Evolutionary conservation across 2,329 filamentous ascomycete genomes (phyloP).

Genomic region (Fusarium luffae): DNA sequence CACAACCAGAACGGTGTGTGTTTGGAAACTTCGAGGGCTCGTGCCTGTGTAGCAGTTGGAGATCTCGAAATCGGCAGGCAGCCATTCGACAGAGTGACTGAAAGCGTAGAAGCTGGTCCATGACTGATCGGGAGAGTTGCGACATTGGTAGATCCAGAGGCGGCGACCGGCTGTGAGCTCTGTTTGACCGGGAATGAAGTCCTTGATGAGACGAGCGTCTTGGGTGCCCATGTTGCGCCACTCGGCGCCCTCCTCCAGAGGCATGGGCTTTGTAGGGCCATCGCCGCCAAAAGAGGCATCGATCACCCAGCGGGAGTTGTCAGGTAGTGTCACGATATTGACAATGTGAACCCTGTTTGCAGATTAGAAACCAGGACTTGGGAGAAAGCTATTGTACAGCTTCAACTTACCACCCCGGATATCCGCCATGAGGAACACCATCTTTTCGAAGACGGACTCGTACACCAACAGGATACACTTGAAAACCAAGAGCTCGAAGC

Average conservation of each 20-base stretch:
- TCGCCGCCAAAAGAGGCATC: slow-evolving; percentile 75
- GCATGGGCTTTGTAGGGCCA: slow-evolving; percentile 67
- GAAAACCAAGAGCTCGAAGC: slow-evolving; percentile 62
- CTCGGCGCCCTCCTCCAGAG: slow-evolving; percentile 57
- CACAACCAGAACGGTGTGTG: slow-evolving; percentile 62
- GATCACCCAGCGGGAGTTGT: slow-evolving; percentile 61
- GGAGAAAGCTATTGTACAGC: slow-evolving; percentile 21
- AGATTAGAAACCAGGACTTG: slow-evolving; percentile 12
- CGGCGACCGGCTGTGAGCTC: slow-evolving; percentile 54
- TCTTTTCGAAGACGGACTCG: slow-evolving; percentile 56
- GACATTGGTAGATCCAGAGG: slow-evolving; percentile 73
- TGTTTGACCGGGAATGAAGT: slow-evolving; percentile 59
- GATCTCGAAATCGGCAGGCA: slow-evolving; percentile 68
- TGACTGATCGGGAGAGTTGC: slow-evolving; percentile 56
- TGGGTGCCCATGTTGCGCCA: slow-evolving; percentile 65
- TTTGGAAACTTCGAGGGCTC: slow-evolving; percentile 63
- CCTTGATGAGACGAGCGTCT: slow-evolving; percentile 64
- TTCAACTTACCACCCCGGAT: slow-evolving; percentile 57
- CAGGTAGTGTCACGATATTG: slow-evolving; percentile 67
- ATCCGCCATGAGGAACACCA: slow-evolving; percentile 56
- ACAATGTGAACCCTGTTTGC: slow-evolving; percentile 64
- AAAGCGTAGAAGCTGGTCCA: slow-evolving; percentile 75
- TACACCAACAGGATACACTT: slow-evolving; percentile 66
- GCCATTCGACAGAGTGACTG: slow-evolving; percentile 69
- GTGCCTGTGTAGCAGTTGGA: slow-evolving; percentile 68